These are phyloP conservation scores for Populus nigra DNA, from an alignment of 345 rosid species.

Conservation along the genomic window DNA sequence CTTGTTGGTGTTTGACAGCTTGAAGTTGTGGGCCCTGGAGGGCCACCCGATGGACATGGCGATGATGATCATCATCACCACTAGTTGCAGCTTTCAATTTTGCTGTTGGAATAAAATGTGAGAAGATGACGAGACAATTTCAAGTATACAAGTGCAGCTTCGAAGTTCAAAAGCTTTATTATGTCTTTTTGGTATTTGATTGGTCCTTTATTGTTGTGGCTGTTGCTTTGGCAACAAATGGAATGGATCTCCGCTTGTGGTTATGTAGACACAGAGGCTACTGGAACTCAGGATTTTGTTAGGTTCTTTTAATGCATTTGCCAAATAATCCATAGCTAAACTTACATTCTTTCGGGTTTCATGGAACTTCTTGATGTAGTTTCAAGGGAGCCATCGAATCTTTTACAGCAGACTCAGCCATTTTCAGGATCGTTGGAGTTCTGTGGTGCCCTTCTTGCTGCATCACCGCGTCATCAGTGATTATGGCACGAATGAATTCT, in stretches of 20 bases:
- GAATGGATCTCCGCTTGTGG: conserved; percentile 19
- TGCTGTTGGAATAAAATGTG: conserved; percentile 18
- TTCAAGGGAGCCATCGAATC: conserved; percentile 23
- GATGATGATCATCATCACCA: conserved; percentile 44
- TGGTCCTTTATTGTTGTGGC: conserved; percentile 23
- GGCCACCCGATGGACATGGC: conserved; percentile 76
- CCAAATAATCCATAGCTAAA: conserved; percentile 43
- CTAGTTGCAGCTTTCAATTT: conserved; percentile 16
- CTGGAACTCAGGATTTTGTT: conserved; percentile 29
- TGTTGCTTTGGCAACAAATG: conserved; percentile 33
- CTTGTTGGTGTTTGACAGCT: conserved; percentile 44
- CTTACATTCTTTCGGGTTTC: conserved; percentile 33
- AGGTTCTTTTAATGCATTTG: conserved; percentile 23
- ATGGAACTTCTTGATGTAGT: conserved; percentile 16
- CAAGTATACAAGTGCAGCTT: conserved; percentile 30
- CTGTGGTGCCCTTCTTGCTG: background rate
- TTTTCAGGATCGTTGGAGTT: background rate
- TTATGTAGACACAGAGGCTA: conserved; percentile 26
- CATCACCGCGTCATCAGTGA: background rate
- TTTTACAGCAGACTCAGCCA: background rate
- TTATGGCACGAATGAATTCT: background rate
- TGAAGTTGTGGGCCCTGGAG: conserved; percentile 92
- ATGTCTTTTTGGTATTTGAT: conserved; percentile 27
- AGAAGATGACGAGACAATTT: conserved; percentile 40
- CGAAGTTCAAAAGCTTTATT: conserved; percentile 18